Percentiles rank a stretch among this genome's conserved stretches.
Evolutionary conservation across 495 filamentous ascomycete genomes (phyloP).

Genomic region (Talaromyces thailandensis): DNA sequence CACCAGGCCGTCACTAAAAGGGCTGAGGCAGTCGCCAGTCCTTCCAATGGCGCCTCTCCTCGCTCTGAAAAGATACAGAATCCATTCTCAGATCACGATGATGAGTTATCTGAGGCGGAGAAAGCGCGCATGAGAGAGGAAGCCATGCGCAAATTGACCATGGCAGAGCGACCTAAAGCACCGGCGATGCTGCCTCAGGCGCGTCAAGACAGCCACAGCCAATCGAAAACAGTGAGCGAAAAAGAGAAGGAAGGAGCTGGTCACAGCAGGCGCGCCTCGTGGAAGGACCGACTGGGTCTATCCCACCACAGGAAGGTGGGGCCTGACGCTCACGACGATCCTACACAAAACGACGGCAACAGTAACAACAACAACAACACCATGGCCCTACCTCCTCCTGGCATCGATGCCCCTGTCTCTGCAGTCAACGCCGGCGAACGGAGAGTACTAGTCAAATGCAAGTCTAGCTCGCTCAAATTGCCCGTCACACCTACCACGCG

Average conservation of each 20-base stretch:
- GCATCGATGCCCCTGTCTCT: slow-evolving; percentile 72
- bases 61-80: neutral
- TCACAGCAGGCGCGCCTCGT: slow-evolving; percentile 4
- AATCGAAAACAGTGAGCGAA: neutral
- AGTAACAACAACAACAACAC: neutral
- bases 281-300: slow-evolving; percentile 6
- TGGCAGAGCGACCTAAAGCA: slow-evolving; percentile 14
- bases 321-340: neutral
- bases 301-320: neutral
- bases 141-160: slow-evolving; percentile 11
- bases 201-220: slow-evolving; percentile 11
- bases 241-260: neutral
- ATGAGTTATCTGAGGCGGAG: slow-evolving; percentile 6
- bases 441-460: slow-evolving; percentile 60
- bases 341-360: neutral
- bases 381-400: slow-evolving; percentile 33
- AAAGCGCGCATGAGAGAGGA: slow-evolving; percentile 5
- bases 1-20: neutral
- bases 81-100: slow-evolving; percentile 5
- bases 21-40: neutral
- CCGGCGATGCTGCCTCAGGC: slow-evolving; percentile 6
- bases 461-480: slow-evolving; percentile 50
- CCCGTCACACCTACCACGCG: slow-evolving; percentile 67
- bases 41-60: neutral
- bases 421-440: slow-evolving; percentile 75